A percentile compares a stretch with the other conserved stretches of the same genome.
Conservation (phyloP, 1,284 basidiomycete species). For the Farysia itapuensis region DNA sequence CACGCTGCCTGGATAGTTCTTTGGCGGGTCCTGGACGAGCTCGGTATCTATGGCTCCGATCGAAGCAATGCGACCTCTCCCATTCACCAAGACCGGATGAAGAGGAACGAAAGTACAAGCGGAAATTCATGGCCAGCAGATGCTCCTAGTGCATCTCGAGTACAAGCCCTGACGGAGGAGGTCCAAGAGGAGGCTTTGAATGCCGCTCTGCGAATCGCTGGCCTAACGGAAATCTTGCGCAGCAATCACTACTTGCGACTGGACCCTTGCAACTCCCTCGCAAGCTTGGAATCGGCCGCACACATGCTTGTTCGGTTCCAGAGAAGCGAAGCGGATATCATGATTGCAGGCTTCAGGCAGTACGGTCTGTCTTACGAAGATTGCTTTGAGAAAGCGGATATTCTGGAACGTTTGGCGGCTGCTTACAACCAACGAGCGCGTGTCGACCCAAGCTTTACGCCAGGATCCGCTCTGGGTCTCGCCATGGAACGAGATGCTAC, state of each 20-base stretch:
- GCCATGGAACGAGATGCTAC: constrained; percentile 18
- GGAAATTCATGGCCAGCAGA: constrained; percentile 6
- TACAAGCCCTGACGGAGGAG: constrained; percentile 9
- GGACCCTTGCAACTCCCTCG: constrained; percentile 38
- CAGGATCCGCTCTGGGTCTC: constrained; percentile 23
- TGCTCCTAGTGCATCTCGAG: constrained; percentile 33
- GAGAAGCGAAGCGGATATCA: constrained; percentile 71
- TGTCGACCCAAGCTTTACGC: constrained; percentile 18
- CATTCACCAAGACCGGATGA: constrained; percentile 16
- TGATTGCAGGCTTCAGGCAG: constrained; percentile 80
- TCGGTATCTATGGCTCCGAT: constrained; percentile 66
- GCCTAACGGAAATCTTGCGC: constrained; percentile 67
- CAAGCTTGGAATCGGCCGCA: constrained; percentile 17
- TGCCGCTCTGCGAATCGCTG: constrained; percentile 80
- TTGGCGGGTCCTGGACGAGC: constrained; percentile 70
- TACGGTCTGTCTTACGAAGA: constrained; percentile 73
- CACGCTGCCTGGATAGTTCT: constrained; percentile 73
- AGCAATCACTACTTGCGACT: constrained; percentile 43
- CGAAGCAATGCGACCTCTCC: constrained; percentile 25
- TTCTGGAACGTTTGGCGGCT: constrained; percentile 58
- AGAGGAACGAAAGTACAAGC: constrained; percentile 1
- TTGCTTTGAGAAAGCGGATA: constrained; percentile 73
- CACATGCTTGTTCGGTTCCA: constrained; percentile 41
- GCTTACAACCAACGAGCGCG: constrained; percentile 26
- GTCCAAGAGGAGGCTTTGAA: constrained; percentile 74